phyloP scores from a whole-genome alignment of 2,329 filamentous ascomycete genomes.

The Ophiostoma tasmaniense region DNA sequence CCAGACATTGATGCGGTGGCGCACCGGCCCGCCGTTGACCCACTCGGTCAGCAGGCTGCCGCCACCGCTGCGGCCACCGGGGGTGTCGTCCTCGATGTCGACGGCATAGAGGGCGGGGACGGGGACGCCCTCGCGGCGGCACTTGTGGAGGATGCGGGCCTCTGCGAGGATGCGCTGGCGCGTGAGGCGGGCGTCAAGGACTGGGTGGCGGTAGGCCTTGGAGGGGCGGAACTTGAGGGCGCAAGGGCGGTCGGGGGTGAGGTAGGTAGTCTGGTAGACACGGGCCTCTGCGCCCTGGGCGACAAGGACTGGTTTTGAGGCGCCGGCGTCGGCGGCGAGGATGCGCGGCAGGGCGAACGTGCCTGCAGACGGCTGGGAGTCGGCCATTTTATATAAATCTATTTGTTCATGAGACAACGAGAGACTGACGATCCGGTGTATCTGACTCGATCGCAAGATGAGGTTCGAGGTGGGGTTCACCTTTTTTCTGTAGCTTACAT shows the following conservation, averaged over 20 bases:
- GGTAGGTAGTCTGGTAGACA: constrained; percentile 79
- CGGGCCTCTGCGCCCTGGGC: constrained; percentile 94
- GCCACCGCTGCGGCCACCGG: constrained; percentile 33
- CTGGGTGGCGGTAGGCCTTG: constrained; percentile 86
- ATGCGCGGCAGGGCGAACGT: constrained; percentile 37
- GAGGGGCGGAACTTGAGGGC: constrained; percentile 86
- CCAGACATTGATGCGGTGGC: constrained; percentile 60
- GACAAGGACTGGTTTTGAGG: constrained; percentile 55
- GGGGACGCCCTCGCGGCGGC: constrained; percentile 65
- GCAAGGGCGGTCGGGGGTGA: constrained; percentile 56
- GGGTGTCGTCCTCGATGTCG: constrained; percentile 53
- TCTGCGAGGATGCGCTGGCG: constrained; percentile 81
- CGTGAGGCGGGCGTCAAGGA: constrained; percentile 79
- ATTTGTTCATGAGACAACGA: background rate
- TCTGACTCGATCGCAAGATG: background rate
- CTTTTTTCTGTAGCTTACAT: background rate
- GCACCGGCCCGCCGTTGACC: constrained; percentile 65
- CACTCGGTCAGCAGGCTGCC: constrained; percentile 67
- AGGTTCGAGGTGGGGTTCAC: constrained; percentile 13
- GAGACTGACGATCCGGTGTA: background rate
- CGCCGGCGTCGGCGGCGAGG: constrained; percentile 45
- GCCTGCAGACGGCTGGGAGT: constrained; percentile 12
- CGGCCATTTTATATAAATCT: background rate
- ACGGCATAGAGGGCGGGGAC: constrained; percentile 74
- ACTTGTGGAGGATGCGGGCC: constrained; percentile 73